phyloP scores from a whole-genome alignment of 768 basidiomycete species.

The Phanerochaete carnosa region DNA sequence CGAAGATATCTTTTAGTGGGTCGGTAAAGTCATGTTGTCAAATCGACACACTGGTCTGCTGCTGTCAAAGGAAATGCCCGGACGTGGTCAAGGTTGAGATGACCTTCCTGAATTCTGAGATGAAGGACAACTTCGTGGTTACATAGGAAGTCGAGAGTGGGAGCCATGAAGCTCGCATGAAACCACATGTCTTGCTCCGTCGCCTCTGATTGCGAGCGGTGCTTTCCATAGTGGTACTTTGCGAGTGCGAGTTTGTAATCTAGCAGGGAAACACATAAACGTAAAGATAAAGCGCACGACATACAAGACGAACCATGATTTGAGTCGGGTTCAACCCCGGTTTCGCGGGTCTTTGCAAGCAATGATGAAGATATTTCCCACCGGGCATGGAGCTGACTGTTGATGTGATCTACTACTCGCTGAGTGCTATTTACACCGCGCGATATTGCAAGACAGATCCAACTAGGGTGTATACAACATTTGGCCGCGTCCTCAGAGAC shows the following conservation, averaged over 20 bases:
- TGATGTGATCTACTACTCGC: conserved; percentile 15
- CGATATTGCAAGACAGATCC: too few relatives aligned
- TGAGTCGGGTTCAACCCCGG: conserved; percentile 8
- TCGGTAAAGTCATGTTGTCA: not conserved
- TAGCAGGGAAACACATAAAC: not conserved
- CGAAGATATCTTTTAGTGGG: not conserved
- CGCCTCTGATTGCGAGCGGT: conserved; percentile 1
- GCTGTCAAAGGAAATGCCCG: not conserved
- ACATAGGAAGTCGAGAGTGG: conserved; percentile 26
- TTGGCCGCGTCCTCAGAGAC: too few relatives aligned
- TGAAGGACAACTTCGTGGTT: conserved; percentile 27
- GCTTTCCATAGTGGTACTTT: conserved; percentile 13
- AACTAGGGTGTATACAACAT: too few relatives aligned
- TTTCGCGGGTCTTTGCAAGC: conserved; percentile 8
- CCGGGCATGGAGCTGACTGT: conserved; percentile 17
- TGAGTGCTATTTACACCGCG: conserved; percentile 19
- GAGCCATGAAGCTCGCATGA: conserved; percentile 18
- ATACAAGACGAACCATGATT: conserved; percentile 9
- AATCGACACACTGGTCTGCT: conserved; percentile 5
- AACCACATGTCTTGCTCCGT: conserved; percentile 13
- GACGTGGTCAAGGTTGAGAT: conserved; percentile 21
- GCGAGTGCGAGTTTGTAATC: conserved; percentile 16
- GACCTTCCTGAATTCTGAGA: conserved; percentile 21
- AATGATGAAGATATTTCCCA: conserved; percentile 16
- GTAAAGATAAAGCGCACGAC: not conserved